Base-by-base conservation (phyloP, 495 filamentous ascomycete genomes). In the Trypethelium eluteriae region DNA sequence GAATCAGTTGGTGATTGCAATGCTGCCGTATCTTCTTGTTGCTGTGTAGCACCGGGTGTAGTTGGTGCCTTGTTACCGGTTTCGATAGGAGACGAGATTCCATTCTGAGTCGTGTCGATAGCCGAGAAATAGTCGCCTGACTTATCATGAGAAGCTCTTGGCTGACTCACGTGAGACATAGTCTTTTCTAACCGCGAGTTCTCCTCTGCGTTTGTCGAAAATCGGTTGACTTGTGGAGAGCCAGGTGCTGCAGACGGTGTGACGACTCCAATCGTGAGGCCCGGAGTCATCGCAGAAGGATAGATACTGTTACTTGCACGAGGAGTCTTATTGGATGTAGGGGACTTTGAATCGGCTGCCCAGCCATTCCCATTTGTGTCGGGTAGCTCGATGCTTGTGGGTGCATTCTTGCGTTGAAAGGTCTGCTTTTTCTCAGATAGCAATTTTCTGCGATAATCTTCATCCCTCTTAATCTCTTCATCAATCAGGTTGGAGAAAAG, bases 401-500 rank as follows among this genome's bases (percentile, higher is more conserved):
- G 87, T 2, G 84, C 81, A 70, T 86, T 84, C 3, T 76, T 63
- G 34, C 86, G 81, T 44, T 81, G 81, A 9, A 81, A 70, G 41
- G 79, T 81, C 62, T 88, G 86, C 63, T 84, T 81, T 11, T 83
- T 84, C 61, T 80, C 80, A 35, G 63, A 66, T 32, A 89, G 81
- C 11, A 94, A 80, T 59, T 83, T 79, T 39, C 84, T 80, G 39
- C 95, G 85, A 74, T 89, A 89, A 9, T 77, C 76, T 72, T 87
- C 85, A 73, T 98, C 94, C 41, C 90, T 86, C 65, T 83, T 83
- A 69, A 95, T 88, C 76, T 97, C 89, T 75, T 96, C 91, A 67
- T 93, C 89, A 53, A 98, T 90, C 50, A 98, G 81, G 47, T 88
- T 89, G 34, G 86, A 86, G 75, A 98, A 98, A 2, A 98, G 83